These are phyloP conservation scores for Aureococcus anophagefferens DNA, from an alignment of 108 stramenopile species.

Conservation along the genomic window DNA sequence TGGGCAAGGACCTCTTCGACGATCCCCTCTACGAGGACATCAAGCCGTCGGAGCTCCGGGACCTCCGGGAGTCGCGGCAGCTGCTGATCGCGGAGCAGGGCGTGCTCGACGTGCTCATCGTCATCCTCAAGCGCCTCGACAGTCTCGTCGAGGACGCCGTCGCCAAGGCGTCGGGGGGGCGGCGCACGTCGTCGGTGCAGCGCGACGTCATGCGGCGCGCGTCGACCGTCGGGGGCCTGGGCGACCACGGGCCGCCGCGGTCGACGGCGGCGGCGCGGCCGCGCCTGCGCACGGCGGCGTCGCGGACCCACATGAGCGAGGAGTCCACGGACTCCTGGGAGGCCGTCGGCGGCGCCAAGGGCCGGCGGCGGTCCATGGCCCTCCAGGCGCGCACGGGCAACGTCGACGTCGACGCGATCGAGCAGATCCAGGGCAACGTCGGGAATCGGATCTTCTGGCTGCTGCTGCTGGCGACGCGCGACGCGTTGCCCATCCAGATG, in stretches of 20 bases:
- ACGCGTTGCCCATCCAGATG: conserved; percentile 21
- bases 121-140: conserved; percentile 7
- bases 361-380: too few relatives aligned
- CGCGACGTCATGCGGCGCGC: too few relatives aligned
- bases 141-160: background rate
- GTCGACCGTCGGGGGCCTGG: too few relatives aligned
- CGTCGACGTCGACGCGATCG: background rate
- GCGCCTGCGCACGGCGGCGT: too few relatives aligned
- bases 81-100: conserved; percentile 17
- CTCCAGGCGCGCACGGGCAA: too few relatives aligned
- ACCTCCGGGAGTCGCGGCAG: conserved; percentile 2
- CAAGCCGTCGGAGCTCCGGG: background rate
- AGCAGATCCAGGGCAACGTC: background rate
- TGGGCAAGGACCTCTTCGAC: background rate
- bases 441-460: conserved; percentile 1
- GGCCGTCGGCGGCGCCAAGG: too few relatives aligned
- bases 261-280: too few relatives aligned
- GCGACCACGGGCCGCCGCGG: too few relatives aligned
- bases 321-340: too few relatives aligned
- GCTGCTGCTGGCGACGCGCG: conserved; percentile 12
- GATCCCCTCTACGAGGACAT: background rate
- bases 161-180: too few relatives aligned
- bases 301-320: too few relatives aligned
- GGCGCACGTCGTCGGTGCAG: too few relatives aligned
- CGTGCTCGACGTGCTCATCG: conserved; percentile 8